Base-by-base conservation (phyloP, 768 basidiomycete genomes). In the Brasilioporus rufonigricans region DNA sequence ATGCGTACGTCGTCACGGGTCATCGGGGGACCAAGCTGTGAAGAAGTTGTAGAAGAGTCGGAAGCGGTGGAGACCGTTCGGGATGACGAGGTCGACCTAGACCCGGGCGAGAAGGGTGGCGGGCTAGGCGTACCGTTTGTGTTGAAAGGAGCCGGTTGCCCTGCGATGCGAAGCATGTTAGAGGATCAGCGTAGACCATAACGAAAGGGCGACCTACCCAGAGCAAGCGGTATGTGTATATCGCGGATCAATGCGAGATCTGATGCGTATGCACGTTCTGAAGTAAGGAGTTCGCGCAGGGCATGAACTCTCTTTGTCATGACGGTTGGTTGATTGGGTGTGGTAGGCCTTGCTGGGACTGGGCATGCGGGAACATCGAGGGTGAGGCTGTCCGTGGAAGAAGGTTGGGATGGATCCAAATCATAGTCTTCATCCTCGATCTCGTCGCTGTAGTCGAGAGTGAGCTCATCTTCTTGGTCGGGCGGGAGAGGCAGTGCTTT, bases 221-320 rank as follows among this genome's bases (percentile, higher is more conserved):
- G 74, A 44, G 90, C 91, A 49, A 91, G 71, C 7, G 89, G 89
- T 38, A 92, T 84, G 61, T 93, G 86, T 24, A 92, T 79, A 56
- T 89, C 85, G 50, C 85, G 78, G 58, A 93, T 83, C 50, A 92
- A 75, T 16, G 85, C 86, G 26, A 93, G 76, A 75, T 93, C 91
- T n/a, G 84, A 84, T 13, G 91, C 86, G 69, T 92, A 92, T 1
- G 88, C 86, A 26, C 87, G 77, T 65, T 93, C 91, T 21, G 88
- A 89, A 12, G 86, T 82, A 43, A 93, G 77, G 26, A 93, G 71
- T 60, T 93, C 91, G 48, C 83, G 80, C 21, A 93, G 74, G 10
- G 90, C 90, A 67, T 93, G 87, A 23, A 83, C 78, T 35, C 91
- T 81, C 72, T 92, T 92, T 26, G 85, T 79, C 64, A 83, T 69